Evolutionary conservation across 78 protist species (phyloP).

Genomic region (Parvularia atlantis): DNA sequence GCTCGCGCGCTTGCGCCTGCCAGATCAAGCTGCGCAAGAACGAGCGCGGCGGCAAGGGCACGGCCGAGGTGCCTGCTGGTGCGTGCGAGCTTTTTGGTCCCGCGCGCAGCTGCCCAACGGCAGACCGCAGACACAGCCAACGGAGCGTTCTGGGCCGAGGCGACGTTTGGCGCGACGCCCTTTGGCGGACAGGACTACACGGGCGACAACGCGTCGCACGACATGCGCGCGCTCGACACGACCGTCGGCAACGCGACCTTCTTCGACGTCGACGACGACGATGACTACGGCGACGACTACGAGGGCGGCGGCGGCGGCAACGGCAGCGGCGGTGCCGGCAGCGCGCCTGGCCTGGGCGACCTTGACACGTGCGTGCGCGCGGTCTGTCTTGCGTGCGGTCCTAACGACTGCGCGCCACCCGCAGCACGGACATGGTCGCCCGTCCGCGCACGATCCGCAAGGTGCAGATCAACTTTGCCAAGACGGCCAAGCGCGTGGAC

Average conservation of each 20-base stretch:
- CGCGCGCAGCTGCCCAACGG: too few species aligned
- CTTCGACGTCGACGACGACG: background rate
- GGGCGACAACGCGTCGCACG: too few species aligned
- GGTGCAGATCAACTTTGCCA: conserved; percentile 24
- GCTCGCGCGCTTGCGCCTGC: too few species aligned
- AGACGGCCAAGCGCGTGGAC: conserved; percentile 36
- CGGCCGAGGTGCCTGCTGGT: background rate
- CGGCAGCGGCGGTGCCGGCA: background rate
- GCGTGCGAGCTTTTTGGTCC: background rate
- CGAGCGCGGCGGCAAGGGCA: too few species aligned
- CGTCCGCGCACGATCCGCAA: background rate
- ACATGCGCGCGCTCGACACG: too few species aligned
- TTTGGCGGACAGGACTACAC: too few species aligned
- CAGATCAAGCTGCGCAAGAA: too few species aligned
- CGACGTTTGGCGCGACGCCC: too few species aligned
- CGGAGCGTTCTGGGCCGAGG: too few species aligned
- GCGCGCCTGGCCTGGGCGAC: background rate
- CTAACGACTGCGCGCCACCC: conserved; percentile 8
- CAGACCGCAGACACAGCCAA: too few species aligned
- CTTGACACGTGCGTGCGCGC: background rate
- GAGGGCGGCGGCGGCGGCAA: conserved; percentile 5
- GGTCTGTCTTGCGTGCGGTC: background rate
- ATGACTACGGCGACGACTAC: background rate
- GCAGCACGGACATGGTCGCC: background rate
- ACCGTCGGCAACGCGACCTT: too few species aligned